Percentiles rank a stretch among this genome's conserved stretches.
Evolutionary conservation across 129 eudicot genomes (phyloP).

Genomic region (Rutidosis leptorrhynchoides): DNA sequence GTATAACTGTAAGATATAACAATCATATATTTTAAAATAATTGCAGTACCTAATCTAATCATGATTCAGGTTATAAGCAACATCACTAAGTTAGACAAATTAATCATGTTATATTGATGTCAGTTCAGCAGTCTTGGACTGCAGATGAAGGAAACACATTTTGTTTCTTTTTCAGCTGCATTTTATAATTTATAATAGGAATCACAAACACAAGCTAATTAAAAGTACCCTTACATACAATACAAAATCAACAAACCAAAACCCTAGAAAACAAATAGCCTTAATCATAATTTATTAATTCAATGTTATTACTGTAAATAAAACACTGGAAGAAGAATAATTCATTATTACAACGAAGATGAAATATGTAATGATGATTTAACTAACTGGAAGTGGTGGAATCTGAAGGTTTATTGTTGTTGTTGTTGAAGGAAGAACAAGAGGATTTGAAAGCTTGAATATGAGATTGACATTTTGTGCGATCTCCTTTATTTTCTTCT

Average conservation of each 20-base stretch:
- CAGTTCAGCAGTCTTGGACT: too few relatives aligned
- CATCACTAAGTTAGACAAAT: not conserved
- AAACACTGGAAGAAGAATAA: not conserved
- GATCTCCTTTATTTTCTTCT: constrained; percentile 63
- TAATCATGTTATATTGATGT: not conserved
- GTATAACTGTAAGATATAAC: not conserved
- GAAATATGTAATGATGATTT: not conserved
- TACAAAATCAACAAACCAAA: constrained; percentile 16
- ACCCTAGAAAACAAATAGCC: constrained; percentile 25
- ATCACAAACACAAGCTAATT: not conserved
- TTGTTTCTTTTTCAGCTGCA: not conserved
- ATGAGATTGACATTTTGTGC: constrained; percentile 56
- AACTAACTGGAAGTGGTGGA: not conserved
- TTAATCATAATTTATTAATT: not conserved
- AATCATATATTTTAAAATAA: too few relatives aligned
- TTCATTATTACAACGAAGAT: not conserved
- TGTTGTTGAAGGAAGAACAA: constrained; percentile 27
- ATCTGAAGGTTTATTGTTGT: constrained; percentile 33
- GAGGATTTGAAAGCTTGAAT: constrained; percentile 63
- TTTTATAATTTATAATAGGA: not conserved
- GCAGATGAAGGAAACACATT: too few relatives aligned
- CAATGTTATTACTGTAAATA: too few relatives aligned
- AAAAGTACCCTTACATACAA: not conserved
- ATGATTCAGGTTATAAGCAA: not conserved
- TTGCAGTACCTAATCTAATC: not conserved